Evolutionary conservation across 2,329 filamentous ascomycete species (phyloP), one percentile per base, ranked within the genome.

Genomic region (Beauveria bassiana): DNA sequence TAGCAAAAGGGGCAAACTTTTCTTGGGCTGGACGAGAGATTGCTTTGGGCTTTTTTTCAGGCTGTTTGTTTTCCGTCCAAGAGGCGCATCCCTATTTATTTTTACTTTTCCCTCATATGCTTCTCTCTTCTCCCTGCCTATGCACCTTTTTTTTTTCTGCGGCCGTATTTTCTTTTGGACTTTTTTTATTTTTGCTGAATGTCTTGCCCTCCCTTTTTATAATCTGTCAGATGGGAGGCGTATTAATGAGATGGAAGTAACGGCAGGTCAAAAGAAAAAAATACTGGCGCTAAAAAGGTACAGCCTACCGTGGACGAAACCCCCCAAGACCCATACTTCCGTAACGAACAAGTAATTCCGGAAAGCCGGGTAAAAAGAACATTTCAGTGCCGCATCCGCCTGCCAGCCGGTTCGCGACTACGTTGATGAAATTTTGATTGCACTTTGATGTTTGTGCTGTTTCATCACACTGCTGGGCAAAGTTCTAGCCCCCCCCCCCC

Each of bases 221-320:
- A n/a, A 57, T 57, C 54, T 57, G n/a, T 47, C 54, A 57, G 43
- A 57, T 57, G 54, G 18, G 54, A 38, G 43, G 12, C 7, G 45
- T 45, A 55, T 45, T 55, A 22, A 31, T 26, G 10, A 45, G 22
- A 34, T 34, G 31, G 31, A 20, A 46, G 42, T 24, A 45, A 38
- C 43, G 38, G 20, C 53, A 55, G 52, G 22, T 45, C 4, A 14
- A 31, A 46, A 55, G 24, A 38, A 26, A 22, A 22, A 22, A 34
- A 34, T 20, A 12, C 26, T 31, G 10, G 49, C 22, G 26, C 24
- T n/a, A 28, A 43, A 12, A 53, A 38, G 18, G 18, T 18, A 43
- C 16, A 16, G 16, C 3, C 8, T 34, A 40, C 20, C n/a, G n/a
- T 38, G 18, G n/a, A 34, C 24, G 28, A 31, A 31, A 31, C 8